Conservation (phyloP, 2,329 filamentous ascomycete genomes). For the Macroventuria anomochaeta region DNA sequence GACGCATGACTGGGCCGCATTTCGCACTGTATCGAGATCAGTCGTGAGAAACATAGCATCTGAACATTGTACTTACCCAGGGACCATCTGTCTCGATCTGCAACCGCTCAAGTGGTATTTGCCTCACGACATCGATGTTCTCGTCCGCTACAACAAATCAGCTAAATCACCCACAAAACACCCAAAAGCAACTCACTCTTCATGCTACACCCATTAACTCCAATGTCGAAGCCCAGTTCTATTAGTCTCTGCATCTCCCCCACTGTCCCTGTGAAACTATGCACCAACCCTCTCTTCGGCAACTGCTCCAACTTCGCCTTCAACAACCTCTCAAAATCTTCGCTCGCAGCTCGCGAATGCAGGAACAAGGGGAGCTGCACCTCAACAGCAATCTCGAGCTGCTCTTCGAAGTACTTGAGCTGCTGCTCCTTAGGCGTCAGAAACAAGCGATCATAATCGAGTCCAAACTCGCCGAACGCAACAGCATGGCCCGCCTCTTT, state of each 20-base stretch:
- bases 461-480: conserved; percentile 92
- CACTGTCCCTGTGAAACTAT: conserved; percentile 89
- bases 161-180: not conserved
- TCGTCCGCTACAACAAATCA: conserved; percentile 52
- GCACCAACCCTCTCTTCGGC: conserved; percentile 81
- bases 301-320: conserved; percentile 68
- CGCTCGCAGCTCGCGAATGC: conserved; percentile 84
- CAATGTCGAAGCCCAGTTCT: conserved; percentile 82
- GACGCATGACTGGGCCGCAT: conserved; percentile 88
- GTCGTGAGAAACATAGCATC: not conserved
- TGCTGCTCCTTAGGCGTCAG: conserved; percentile 81
- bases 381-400: conserved; percentile 78
- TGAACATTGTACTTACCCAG: conserved; percentile 60
- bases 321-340: conserved; percentile 65
- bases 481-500: conserved; percentile 66
- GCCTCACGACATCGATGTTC: conserved; percentile 83
- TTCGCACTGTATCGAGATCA: conserved; percentile 68
- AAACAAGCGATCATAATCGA: conserved; percentile 93
- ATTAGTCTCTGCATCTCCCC: conserved; percentile 86
- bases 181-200: conserved; percentile 64
- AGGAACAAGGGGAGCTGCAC: conserved; percentile 88
- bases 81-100: conserved; percentile 98
- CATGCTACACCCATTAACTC: conserved; percentile 95
- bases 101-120: conserved; percentile 77
- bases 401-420: conserved; percentile 81